Evolutionary conservation across 176 grass and related monocot genomes (phyloP), one percentile per base, ranked within the genome.

Genomic region (Calamus simplicifolius): DNA sequence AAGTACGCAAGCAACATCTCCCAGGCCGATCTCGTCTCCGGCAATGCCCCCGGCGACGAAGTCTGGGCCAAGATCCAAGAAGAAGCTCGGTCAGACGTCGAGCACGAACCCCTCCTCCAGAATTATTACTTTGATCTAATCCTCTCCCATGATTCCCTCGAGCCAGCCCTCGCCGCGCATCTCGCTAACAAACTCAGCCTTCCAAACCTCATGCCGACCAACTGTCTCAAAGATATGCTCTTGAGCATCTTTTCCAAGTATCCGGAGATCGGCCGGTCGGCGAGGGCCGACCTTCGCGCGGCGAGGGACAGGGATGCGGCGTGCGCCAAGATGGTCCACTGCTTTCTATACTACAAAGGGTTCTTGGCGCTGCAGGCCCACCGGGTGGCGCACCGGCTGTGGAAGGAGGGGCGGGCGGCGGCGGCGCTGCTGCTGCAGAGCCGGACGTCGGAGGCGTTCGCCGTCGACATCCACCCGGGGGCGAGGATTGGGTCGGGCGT

Each of bases 271-370:
- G 57, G 23, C 4, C 57, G 54, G 10, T 72, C 67, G 29, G 68
- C 73, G 63, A 81, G 93, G 19, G 84, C 81, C 15, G 93, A 97
- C 69, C 81, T 97, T 27, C 64, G 51, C 2, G 87, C 84, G 0
- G 87, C 61, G 61, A 54, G 69, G 18, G 73, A 97, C 81, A 84
- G 87, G 58, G 93, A 97, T 66, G 72, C 87, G 25, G 93, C 93
- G 16, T 97, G 93, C 75, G 75, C 17, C n/a, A 82, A 82, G 62
- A 97, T 91, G 87, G 79, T 85, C 1, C 93, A 97, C 69, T 97
- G 87, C 78, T 97, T 98, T 72, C 81, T 98, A 51, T 88, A 92
- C 79, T 92, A 88, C 87, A 98, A 98, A 71, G 93, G 93, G 4
- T 98, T 98, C 77, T 70, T 98, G 14, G 87, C 93, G 14, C 67